A percentile compares a stretch with the other conserved stretches of the same genome.
Conservation (phyloP, 108 stramenopile genomes). For the Fragilaria crotonensis region DNA sequence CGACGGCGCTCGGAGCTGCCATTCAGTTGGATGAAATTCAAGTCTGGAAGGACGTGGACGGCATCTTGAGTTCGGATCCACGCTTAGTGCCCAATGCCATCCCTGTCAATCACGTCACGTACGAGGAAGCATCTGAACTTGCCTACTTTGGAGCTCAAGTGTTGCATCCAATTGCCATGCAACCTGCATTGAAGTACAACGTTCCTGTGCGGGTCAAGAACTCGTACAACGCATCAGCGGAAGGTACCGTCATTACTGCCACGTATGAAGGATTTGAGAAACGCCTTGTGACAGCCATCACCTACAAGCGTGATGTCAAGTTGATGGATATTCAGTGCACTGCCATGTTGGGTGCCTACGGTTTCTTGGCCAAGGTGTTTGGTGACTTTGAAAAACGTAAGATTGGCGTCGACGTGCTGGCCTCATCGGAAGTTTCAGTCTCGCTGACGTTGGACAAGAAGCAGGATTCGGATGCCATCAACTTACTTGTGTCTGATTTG, state of each 20-base stretch:
- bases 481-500: conserved; percentile 43
- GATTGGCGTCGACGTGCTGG: conserved; percentile 98
- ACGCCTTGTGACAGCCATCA: conserved; percentile 88
- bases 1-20: conserved; percentile 89
- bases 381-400: conserved; percentile 86
- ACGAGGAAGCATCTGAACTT: conserved; percentile 95
- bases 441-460: conserved; percentile 96
- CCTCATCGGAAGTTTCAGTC: conserved; percentile 95
- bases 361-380: conserved; percentile 91
- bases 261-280: conserved; percentile 19
- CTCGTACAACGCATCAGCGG: conserved; percentile 90
- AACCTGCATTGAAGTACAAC: conserved; percentile 72
- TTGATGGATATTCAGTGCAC: conserved; percentile 88
- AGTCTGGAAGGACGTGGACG: conserved; percentile 99
- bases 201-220: conserved; percentile 97
- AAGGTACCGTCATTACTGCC: conserved; percentile 82
- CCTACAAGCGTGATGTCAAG: conserved; percentile 82
- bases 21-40: conserved; percentile 86
- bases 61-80: conserved; percentile 94
- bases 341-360: conserved; percentile 96
- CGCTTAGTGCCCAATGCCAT: conserved; percentile 78
- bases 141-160: conserved; percentile 99
- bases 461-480: conserved; percentile 44
- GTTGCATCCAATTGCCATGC: conserved; percentile 92
- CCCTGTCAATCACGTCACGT: conserved; percentile 76